Base-by-base conservation (phyloP, 2,329 filamentous ascomycete genomes). In the Biscogniauxia sp. region DNA sequence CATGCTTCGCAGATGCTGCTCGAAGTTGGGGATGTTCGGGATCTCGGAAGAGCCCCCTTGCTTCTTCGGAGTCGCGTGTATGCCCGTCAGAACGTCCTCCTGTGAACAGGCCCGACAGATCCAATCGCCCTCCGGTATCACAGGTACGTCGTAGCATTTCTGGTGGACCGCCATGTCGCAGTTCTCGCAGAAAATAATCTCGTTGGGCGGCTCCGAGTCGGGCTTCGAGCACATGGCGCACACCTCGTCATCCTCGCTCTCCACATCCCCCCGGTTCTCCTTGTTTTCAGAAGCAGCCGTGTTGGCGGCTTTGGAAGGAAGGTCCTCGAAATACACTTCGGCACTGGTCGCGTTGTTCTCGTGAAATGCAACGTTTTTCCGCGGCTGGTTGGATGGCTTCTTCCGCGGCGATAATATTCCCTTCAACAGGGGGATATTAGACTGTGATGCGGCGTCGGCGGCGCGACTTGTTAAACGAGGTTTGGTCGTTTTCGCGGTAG, bases 131-230 rank as follows among this genome's bases (percentile, higher is more conserved):
- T 84, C 78, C 1, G 86, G 86, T 41, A 88, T 82, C 51, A 80
- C 78, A 0, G 78, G 74, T 41, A 89, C 76, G 25, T 80, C 76
- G 66, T 87, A 87, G 70, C 86, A 89, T 65, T 82, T 78, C 68
- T 88, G 85, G 66, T 89, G 86, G 51, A 84, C 83, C 0, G 83
- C 83, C 72, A 81, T 79, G 70, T 88, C 84, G 75, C 87, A 89
- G 57, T 80, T 82, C 65, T 88, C 86, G 73, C 86, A 89, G 41
- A 88, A 80, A 8, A 89, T 76, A 37, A 89, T 88, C 68, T 86
- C 79, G 69, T 89, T 88, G 1, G 83, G 83, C 1, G 79, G 74
- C 41, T 80, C 77, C 0, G 85, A 88, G 61, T 88, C 80, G 0
- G 83, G 81, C 58, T 82, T 82, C 45, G 75, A 77, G 70, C 86